These are phyloP conservation scores for Nymphaea thermarum DNA, from an alignment of 164 flowering plant species.

Conservation along the genomic window DNA sequence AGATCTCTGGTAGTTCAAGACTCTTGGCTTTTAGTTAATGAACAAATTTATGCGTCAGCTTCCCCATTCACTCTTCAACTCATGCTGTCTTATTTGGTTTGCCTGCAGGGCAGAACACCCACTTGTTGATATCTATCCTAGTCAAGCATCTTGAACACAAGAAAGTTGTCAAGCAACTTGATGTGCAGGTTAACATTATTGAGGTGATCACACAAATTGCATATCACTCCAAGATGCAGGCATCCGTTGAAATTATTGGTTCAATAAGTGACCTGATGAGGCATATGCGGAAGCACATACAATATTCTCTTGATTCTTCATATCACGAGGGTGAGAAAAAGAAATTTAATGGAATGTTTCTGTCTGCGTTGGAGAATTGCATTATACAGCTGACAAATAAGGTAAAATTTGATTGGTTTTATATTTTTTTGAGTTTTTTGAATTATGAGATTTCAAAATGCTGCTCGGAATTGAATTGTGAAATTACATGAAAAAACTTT, in stretches of 20 bases:
- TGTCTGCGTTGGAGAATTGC: constrained; percentile 38
- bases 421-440: too few relatives aligned
- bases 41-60: not conserved
- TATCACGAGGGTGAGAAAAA: constrained; percentile 19
- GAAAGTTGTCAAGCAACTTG: constrained; percentile 46
- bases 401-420: not conserved
- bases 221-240: constrained; percentile 34
- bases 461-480: too few relatives aligned
- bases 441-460: too few relatives aligned
- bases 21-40: not conserved
- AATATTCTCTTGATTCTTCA: constrained; percentile 38
- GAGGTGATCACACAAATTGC: constrained; percentile 41
- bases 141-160: constrained; percentile 91
- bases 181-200: constrained; percentile 41
- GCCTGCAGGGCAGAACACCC: constrained; percentile 53
- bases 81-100: not conserved
- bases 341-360: constrained; percentile 38
- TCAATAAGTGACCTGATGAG: constrained; percentile 61
- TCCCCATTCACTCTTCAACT: not conserved
- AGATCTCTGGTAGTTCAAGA: constrained; percentile 49
- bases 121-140: constrained; percentile 51
- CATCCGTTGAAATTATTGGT: constrained; percentile 49
- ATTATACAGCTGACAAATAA: not conserved
- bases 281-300: constrained; percentile 72
- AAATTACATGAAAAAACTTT: too few relatives aligned